Conservation (phyloP, 495 filamentous ascomycete genomes). For the Clavariopsis aquatica region DNA sequence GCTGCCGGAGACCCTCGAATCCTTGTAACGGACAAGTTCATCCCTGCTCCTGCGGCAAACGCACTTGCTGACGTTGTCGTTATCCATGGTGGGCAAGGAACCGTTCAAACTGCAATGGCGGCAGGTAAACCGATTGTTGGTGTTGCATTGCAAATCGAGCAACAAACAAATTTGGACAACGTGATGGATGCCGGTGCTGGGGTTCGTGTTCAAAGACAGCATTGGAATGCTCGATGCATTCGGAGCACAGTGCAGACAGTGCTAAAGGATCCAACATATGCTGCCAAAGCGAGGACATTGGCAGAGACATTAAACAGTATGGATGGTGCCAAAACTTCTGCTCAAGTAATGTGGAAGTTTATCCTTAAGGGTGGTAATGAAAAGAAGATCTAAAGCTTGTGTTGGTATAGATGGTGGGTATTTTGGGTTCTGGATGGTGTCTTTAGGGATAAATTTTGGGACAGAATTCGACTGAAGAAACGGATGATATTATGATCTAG, state of each 20-base stretch:
- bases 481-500: too few species aligned
- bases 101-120: constrained; percentile 38
- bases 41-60: constrained; percentile 32
- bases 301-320: constrained; percentile 24
- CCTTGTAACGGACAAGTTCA: constrained; percentile 38
- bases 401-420: not conserved
- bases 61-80: constrained; percentile 37
- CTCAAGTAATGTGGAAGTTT: constrained; percentile 30
- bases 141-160: constrained; percentile 39
- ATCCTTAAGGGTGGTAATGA: constrained; percentile 6
- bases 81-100: constrained; percentile 40
- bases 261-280: constrained; percentile 31
- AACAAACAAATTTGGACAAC: constrained; percentile 41
- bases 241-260: constrained; percentile 31
- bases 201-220: constrained; percentile 34
- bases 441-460: too few species aligned
- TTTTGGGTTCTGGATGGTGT: not conserved
- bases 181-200: constrained; percentile 40
- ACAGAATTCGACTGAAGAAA: too few species aligned
- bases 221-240: constrained; percentile 34
- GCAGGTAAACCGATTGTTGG: constrained; percentile 40
- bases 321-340: constrained; percentile 20
- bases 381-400: not conserved
- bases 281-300: constrained; percentile 15
- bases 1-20: constrained; percentile 29